Evolutionary conservation across 106 monocot genomes (phyloP), one percentile per base, ranked within the genome.

Genomic region (Dioscorea dumetorum): DNA sequence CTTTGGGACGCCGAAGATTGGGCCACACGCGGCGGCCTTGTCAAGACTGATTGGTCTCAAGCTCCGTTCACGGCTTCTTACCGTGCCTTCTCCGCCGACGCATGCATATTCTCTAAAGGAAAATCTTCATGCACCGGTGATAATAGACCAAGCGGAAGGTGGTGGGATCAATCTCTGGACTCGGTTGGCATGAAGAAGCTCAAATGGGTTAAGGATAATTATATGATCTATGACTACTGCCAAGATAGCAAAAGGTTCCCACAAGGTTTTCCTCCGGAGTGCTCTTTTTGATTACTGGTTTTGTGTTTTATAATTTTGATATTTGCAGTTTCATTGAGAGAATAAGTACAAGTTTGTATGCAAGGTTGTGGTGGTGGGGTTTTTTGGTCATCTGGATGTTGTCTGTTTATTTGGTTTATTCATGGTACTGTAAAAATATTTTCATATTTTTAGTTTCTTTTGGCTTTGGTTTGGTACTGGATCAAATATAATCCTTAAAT

Each of bases 181-280:
- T 24, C 24, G 2, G 18, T 4, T 20, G 24, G 60, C 12, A n/a
- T 22, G 11, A 11, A 48, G 54, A 61, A 19, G 57, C 69, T 81
- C 35, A 67, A 61, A 18, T 69, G 67, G 71, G 72, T 76, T 11
- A 48, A 66, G 21, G 24, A 67, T 0, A 72, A 67, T 18, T 72
- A 66, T 64, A 71, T 66, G 80, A 71, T 81, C 23, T 81, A 81
- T 61, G 61, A 81, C 22, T 81, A 81, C 51, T 81, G 80, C 50
- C 22, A 24, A 5, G 80, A 81, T 61, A 7, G 2, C 1, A 62
- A 24, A 17, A 57, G 66, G 8, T 81, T 61, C 60, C 60, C 70
- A 0, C 52, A 81, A 28, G 80, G 80, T 4, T 12, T 56, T 12
- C 71, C 80, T n/a, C 9, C 50, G 7, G 80, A 81, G 67, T 81